phyloP scores from a whole-genome alignment of 805 yeast species.

The Kluyveromyces dobzhanskii region DNA sequence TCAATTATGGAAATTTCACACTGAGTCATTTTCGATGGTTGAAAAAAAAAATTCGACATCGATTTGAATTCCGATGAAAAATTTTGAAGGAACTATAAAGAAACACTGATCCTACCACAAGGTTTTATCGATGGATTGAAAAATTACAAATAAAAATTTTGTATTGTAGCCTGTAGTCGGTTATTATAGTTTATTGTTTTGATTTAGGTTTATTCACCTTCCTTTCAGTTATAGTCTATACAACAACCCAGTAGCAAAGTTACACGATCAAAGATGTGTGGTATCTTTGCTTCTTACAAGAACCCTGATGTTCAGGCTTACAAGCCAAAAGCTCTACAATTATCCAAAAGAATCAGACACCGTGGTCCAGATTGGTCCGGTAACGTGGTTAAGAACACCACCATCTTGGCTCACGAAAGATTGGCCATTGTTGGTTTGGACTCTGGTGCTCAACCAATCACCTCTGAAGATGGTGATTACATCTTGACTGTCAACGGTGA shows the following conservation, averaged over 20 bases:
- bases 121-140: no score
- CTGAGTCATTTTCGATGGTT: no score
- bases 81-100: no score
- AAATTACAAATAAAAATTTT: no score
- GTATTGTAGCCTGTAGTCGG: no score
- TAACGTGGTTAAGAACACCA: constrained; percentile 65
- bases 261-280: constrained; percentile 64
- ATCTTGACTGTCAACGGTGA: constrained; percentile 92
- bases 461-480: constrained; percentile 65
- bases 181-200: no score
- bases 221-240: no score
- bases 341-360: constrained; percentile 90
- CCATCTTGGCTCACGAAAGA: constrained; percentile 91
- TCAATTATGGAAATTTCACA: no score
- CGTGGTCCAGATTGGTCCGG: constrained; percentile 99
- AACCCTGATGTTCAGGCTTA: constrained; percentile 72
- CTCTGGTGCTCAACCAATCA: constrained; percentile 97
- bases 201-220: no score
- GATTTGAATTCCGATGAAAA: no score
- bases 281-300: constrained; percentile 88
- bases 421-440: constrained; percentile 95
- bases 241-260: background rate
- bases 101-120: no score
- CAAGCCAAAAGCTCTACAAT: constrained; percentile 81
- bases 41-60: no score